These are phyloP conservation scores for Cystofilobasidium ferigula DNA, from an alignment of 768 basidiomycete species.

Conservation along the genomic window DNA sequence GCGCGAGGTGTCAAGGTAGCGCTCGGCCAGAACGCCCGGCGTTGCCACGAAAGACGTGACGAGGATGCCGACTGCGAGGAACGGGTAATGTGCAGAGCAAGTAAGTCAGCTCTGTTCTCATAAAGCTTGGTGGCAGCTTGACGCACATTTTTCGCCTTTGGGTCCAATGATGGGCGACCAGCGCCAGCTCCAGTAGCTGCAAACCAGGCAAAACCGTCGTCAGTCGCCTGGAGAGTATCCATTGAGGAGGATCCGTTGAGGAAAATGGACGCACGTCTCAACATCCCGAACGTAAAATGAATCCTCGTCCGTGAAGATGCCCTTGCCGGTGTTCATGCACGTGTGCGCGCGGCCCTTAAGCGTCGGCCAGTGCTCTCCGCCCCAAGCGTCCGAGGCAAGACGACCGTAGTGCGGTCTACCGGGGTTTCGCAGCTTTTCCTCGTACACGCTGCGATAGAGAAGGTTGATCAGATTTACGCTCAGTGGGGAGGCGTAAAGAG, in stretches of 20 bases:
- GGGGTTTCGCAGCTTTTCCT: background rate
- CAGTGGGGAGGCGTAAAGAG: too few species aligned
- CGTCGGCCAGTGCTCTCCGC: background rate
- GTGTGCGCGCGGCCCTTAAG: background rate
- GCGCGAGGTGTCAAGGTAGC: background rate
- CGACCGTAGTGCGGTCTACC: constrained; percentile 3
- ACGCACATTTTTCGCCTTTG: background rate
- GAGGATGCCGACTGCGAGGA: background rate
- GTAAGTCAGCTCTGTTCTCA: background rate
- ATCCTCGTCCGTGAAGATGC: background rate
- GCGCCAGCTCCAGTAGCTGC: background rate
- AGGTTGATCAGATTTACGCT: background rate
- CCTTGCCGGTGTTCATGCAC: background rate
- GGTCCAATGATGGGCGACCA: background rate
- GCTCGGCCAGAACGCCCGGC: background rate
- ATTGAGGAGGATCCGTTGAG: too few species aligned
- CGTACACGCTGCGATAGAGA: background rate
- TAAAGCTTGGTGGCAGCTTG: background rate
- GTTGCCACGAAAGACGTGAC: background rate
- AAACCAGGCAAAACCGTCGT: too few species aligned
- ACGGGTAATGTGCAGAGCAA: too few species aligned
- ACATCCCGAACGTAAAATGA: background rate
- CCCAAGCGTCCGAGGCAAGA: background rate
- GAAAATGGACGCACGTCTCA: too few species aligned
- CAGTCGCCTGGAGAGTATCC: too few species aligned